Percentiles rank a stretch among this genome's conserved stretches.
Conservation (phyloP, 495 filamentous ascomycete genomes). For the Amniculicola lignicola region DNA sequence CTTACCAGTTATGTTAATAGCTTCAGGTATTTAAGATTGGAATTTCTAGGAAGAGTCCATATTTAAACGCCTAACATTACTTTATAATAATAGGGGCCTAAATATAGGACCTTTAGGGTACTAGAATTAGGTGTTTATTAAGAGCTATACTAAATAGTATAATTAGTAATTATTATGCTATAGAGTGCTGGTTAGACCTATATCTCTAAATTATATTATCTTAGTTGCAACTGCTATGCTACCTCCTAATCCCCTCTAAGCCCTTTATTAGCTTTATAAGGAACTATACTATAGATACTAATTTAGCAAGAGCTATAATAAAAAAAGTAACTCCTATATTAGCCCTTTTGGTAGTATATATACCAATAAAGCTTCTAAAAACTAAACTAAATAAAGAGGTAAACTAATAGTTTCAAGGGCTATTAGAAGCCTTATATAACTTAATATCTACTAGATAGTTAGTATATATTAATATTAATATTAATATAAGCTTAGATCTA, state of each 20-base stretch:
- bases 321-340: slow-evolving; percentile 1
- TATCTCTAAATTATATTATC: slow-evolving; percentile 1
- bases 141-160: background rate
- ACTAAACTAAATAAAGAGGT: background rate
- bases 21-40: background rate
- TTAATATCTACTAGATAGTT: background rate
- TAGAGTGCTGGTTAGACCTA: too few relatives aligned
- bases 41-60: slow-evolving; percentile 1
- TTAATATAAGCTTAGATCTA: background rate
- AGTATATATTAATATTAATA: slow-evolving; percentile 1
- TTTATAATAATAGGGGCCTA: background rate
- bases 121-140: background rate
- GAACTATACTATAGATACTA: slow-evolving; percentile 1
- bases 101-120: slow-evolving; percentile 1
- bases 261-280: background rate
- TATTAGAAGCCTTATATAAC: slow-evolving; percentile 2
- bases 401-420: background rate
- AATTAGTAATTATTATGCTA: too few relatives aligned
- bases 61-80: too few relatives aligned
- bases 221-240: slow-evolving; percentile 1
- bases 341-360: background rate
- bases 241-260: background rate
- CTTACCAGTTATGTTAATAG: too few relatives aligned
- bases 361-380: background rate
- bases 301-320: background rate